A percentile compares a stretch with the other conserved stretches of the same genome.
Conservation (phyloP, 495 filamentous ascomycete species). For the Chaetomium fimeti region DNA sequence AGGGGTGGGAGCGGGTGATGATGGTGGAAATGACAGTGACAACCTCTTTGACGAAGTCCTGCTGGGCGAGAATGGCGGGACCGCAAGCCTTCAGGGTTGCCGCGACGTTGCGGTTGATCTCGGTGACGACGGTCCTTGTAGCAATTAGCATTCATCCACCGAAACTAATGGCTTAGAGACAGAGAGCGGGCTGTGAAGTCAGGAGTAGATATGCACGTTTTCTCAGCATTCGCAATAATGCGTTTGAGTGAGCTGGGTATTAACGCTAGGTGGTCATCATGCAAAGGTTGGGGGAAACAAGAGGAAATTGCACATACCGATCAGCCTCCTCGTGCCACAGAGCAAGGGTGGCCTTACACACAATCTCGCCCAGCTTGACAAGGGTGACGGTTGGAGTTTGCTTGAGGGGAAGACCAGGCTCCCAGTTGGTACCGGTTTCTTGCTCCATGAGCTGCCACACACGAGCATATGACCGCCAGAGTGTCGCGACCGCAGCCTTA, state of each 20-base stretch:
- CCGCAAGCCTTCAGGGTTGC: constrained; percentile 89
- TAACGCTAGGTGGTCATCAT: constrained; percentile 92
- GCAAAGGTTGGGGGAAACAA: constrained; percentile 26
- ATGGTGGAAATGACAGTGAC: constrained; percentile 68
- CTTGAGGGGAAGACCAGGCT: constrained; percentile 81
- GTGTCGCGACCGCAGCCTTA: constrained; percentile 81
- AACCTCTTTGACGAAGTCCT: constrained; percentile 56
- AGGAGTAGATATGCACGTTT: constrained; percentile 59
- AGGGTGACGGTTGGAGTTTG: constrained; percentile 72
- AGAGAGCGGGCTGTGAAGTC: constrained; percentile 27
- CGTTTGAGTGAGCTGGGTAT: constrained; percentile 99
- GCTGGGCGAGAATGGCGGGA: constrained; percentile 77
- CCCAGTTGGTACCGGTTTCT: constrained; percentile 74
- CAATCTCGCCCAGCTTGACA: constrained; percentile 80
- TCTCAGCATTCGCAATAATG: constrained; percentile 83
- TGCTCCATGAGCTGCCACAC: constrained; percentile 86
- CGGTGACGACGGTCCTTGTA: constrained; percentile 75
- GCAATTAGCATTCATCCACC: constrained; percentile 42
- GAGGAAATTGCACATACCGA: constrained; percentile 62
- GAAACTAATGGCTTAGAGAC: background rate
- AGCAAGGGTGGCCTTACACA: constrained; percentile 77
- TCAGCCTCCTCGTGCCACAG: constrained; percentile 89
- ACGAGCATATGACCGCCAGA: constrained; percentile 91
- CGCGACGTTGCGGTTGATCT: constrained; percentile 94
- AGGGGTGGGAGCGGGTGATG: constrained; percentile 85